A percentile compares a stretch with the other conserved stretches of the same genome.
phyloP scores from a whole-genome alignment of 31 red algal genomes.

The Pterothamnion heteromorphum region DNA sequence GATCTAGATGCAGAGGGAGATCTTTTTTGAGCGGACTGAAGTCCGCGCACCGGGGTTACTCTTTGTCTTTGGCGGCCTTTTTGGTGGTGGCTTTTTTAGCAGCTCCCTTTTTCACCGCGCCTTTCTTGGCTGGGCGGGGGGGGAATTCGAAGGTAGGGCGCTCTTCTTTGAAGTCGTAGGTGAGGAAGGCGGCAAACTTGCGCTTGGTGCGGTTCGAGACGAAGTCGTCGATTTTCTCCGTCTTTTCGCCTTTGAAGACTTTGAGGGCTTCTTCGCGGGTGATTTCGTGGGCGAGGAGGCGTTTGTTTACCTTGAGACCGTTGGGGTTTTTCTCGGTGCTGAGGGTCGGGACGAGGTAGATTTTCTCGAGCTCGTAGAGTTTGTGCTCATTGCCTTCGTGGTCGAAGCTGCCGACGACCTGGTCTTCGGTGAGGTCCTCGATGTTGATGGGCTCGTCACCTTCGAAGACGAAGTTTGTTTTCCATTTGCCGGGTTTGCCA shows the following conservation, averaged over 20 bases:
- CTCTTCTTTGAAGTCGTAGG: not conserved
- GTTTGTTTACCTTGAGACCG: not conserved
- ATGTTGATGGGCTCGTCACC: not conserved
- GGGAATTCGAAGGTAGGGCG: not conserved
- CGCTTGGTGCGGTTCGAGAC: not conserved
- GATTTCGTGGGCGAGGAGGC: not conserved
- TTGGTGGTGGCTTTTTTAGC: not conserved
- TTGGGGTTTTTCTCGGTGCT: not conserved
- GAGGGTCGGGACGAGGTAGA: not conserved
- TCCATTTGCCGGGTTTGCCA: too few relatives aligned
- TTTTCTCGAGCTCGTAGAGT: not conserved
- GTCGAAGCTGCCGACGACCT: not conserved
- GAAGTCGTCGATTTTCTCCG: not conserved
- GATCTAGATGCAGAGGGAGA: too few relatives aligned
- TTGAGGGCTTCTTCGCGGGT: not conserved
- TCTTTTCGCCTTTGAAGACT: not conserved
- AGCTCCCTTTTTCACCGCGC: not conserved
- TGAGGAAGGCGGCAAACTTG: not conserved
- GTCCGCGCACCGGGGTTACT: too few relatives aligned
- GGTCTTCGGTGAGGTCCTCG: not conserved
- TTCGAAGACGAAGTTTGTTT: not conserved
- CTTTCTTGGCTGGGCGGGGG: not conserved
- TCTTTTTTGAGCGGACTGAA: too few relatives aligned
- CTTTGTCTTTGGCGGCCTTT: not conserved
- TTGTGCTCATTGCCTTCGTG: not conserved